These are phyloP conservation scores for Tagetes erecta DNA, from an alignment of 129 eudicot genomes.

Conservation along the genomic window DNA sequence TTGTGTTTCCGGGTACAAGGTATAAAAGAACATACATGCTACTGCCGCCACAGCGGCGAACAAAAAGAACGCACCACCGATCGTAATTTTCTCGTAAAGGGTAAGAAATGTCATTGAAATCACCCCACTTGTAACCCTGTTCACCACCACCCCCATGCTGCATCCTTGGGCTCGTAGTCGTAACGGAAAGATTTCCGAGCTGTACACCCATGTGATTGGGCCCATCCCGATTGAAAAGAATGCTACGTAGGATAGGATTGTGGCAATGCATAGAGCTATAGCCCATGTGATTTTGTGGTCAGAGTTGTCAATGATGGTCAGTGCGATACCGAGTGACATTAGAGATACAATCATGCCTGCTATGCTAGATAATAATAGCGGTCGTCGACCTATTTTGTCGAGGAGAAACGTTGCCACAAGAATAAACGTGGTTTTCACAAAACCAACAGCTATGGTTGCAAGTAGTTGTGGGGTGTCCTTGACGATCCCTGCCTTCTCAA, in stretches of 20 bases:
- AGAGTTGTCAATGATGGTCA: slow-evolving; percentile 34
- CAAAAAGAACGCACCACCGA: slow-evolving; percentile 66
- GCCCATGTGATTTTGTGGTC: slow-evolving; percentile 49
- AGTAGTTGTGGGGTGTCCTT: slow-evolving; percentile 40
- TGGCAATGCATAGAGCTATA: slow-evolving; percentile 33
- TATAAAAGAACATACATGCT: slow-evolving; percentile 49
- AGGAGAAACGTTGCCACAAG: slow-evolving; percentile 56
- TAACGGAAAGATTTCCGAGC: slow-evolving; percentile 62
- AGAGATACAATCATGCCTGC: slow-evolving; percentile 45
- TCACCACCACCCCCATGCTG: slow-evolving; percentile 47
- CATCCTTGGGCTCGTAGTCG: slow-evolving; percentile 63
- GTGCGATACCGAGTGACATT: slow-evolving; percentile 32
- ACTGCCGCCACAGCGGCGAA: slow-evolving; percentile 34
- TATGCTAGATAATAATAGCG: slow-evolving; percentile 47
- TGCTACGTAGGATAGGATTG: slow-evolving; percentile 42
- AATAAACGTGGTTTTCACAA: slow-evolving; percentile 46
- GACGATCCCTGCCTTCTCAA: slow-evolving; percentile 50
- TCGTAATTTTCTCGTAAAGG: slow-evolving; percentile 34
- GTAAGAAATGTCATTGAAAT: slow-evolving; percentile 56
- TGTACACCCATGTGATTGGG: slow-evolving; percentile 68
- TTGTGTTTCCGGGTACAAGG: slow-evolving; percentile 60
- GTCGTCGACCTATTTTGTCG: slow-evolving; percentile 57
- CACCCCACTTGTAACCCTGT: slow-evolving; percentile 54
- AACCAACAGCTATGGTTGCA: slow-evolving; percentile 71
- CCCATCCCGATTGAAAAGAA: slow-evolving; percentile 68